phyloP scores from a whole-genome alignment of 1,284 basidiomycete genomes.

The Xerocomus amazonicus region DNA sequence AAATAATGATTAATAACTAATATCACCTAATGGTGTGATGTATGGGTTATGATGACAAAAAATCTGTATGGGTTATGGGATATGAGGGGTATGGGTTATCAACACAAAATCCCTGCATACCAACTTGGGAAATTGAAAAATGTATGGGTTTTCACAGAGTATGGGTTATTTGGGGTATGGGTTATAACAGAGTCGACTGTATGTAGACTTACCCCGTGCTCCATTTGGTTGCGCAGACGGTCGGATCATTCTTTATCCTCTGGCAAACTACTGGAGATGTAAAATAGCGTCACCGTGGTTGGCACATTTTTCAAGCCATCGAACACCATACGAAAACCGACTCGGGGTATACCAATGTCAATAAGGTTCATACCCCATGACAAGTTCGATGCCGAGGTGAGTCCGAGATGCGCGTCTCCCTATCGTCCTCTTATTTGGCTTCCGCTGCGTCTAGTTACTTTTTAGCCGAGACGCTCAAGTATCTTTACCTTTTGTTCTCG shows the following conservation, averaged over 20 bases:
- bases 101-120: too few species aligned
- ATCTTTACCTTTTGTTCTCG: constrained; percentile 60
- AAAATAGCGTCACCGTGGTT: constrained; percentile 73
- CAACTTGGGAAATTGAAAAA: too few species aligned
- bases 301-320: constrained; percentile 70
- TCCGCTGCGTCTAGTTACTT: constrained; percentile 49
- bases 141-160: too few species aligned
- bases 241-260: constrained; percentile 66
- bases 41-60: too few species aligned
- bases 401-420: not conserved
- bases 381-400: constrained; percentile 10
- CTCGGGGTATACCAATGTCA: constrained; percentile 57
- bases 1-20: too few species aligned
- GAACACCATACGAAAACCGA: constrained; percentile 51
- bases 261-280: constrained; percentile 68
- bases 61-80: too few species aligned
- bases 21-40: too few species aligned
- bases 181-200: constrained; percentile 14
- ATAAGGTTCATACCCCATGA: constrained; percentile 41
- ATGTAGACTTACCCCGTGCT: not conserved
- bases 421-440: not conserved
- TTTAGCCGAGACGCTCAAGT: constrained; percentile 71
- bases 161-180: too few species aligned
- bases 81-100: too few species aligned
- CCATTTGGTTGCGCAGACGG: constrained; percentile 40